Evolutionary conservation across 1,284 basidiomycete species (phyloP).

Genomic region (Microbotryum intermedium): DNA sequence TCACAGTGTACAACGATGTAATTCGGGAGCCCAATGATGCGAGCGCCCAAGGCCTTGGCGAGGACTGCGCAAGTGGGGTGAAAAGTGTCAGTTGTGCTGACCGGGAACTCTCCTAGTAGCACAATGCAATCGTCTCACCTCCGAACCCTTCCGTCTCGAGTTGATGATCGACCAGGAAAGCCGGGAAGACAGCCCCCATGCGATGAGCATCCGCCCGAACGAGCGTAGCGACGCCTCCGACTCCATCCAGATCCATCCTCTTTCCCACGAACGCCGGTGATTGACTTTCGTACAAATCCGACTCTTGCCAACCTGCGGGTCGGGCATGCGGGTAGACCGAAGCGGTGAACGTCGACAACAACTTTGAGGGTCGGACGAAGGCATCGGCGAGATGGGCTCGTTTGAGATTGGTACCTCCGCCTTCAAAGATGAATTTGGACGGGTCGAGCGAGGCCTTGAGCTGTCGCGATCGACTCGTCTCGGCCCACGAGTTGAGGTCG

Average conservation of each 20-base stretch:
- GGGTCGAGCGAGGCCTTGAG: constrained; percentile 3
- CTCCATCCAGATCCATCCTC: constrained; percentile 13
- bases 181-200: constrained; percentile 24
- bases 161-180: constrained; percentile 18
- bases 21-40: constrained; percentile 22
- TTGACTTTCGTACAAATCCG: constrained; percentile 14
- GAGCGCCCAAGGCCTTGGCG: constrained; percentile 14
- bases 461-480: constrained; percentile 8
- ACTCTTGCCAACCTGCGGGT: not conserved
- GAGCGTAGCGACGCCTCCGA: constrained; percentile 28
- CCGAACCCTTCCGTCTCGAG: constrained; percentile 29
- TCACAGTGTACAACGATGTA: constrained; percentile 19
- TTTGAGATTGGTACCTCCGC: not conserved
- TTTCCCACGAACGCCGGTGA: constrained; percentile 17
- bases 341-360: not conserved
- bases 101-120: not conserved
- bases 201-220: constrained; percentile 22
- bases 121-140: not conserved
- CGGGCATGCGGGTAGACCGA: not conserved
- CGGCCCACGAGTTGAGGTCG: constrained; percentile 26
- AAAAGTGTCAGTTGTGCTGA: not conserved
- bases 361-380: not conserved
- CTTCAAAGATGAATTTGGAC: constrained; percentile 21
- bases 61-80: not conserved
- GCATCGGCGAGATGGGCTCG: not conserved